Base-by-base conservation (phyloP, 148 eudicot species). In the Fagopyrum tataricum region DNA sequence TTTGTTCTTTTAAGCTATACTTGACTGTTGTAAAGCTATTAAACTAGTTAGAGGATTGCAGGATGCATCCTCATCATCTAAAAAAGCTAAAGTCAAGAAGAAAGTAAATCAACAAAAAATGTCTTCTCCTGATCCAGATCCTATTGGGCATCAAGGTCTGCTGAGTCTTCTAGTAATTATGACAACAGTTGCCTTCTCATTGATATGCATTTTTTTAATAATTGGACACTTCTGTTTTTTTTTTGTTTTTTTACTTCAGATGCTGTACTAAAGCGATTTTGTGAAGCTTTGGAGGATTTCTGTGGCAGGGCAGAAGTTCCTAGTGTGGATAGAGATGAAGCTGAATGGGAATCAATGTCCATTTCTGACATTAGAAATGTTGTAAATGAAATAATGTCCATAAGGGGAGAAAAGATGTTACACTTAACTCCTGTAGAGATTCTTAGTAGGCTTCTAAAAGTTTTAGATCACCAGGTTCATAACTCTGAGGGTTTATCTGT, bases 381-480 rank as follows among this genome's bases (percentile, higher is more conserved):
- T 78, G 82, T 90, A 61, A 91, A 85, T 81, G 99, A 91, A 78
- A 82, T 95, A 72, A 69, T 88, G 80, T 87, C 89, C 14, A 83
- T 83, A 47, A 79, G 82, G 70, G 80, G 85, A 18, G 87, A 88
- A 73, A 90, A 87, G 49, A 52, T 79, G 77, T 83, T 95, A 39
- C 91, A 90, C 75, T 79, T 87, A 80, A 84, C 84, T 87, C 92
- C 97, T 75, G 89, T 81, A 68, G 90, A 87, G 74, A 77, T 76
- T 74, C 89, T 91, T 69, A 90, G 76, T 73, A 88, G 88, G 84
- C 75, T 83, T 39, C 75, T 95, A 42, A 90, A 82, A 84, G 85
- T 95, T 78, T 81, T 95, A 79, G 97, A 95, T 80, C 85, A 85
- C 82, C 99, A 95, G 78, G 86, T 95, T 79, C 99, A 95, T 77